Evolutionary conservation across 75 land plant species (phyloP).

Genomic region (Larix kaempferi): DNA sequence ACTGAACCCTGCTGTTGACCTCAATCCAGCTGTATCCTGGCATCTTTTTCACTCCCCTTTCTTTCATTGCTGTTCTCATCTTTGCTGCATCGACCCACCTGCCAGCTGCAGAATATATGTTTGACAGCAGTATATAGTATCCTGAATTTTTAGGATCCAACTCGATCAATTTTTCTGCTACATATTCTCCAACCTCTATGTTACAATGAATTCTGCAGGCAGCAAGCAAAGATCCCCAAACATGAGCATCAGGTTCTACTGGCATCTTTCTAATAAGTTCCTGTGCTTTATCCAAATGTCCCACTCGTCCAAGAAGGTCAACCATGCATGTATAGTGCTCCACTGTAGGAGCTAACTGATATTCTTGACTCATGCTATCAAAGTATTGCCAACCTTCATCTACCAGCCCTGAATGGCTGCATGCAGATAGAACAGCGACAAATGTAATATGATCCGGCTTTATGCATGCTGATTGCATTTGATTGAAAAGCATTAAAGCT

Average conservation of each 20-base stretch:
- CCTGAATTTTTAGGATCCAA: slow-evolving; percentile 2
- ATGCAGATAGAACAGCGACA: slow-evolving; percentile 10
- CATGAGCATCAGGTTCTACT: neutral
- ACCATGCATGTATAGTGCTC: slow-evolving; percentile 16
- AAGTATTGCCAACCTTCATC: slow-evolving; percentile 39
- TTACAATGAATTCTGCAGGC: slow-evolving; percentile 9
- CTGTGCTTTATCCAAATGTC: slow-evolving; percentile 2
- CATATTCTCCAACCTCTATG: slow-evolving; percentile 12
- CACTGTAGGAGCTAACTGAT: neutral
- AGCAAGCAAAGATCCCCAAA: slow-evolving; percentile 12
- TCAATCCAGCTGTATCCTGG: slow-evolving; percentile 14
- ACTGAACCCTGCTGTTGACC: slow-evolving; percentile 6
- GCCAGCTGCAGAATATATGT: slow-evolving; percentile 16
- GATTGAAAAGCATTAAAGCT: slow-evolving; percentile 2
- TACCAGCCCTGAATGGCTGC: slow-evolving; percentile 38
- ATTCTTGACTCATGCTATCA: slow-evolving; percentile 26
- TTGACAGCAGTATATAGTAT: slow-evolving; percentile 16
- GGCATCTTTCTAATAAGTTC: slow-evolving; percentile 7
- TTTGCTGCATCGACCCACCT: neutral
- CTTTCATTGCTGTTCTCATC: neutral
- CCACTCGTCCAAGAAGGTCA: slow-evolving; percentile 20
- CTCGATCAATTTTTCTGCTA: slow-evolving; percentile 1
- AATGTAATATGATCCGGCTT: slow-evolving; percentile 11
- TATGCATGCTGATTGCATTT: slow-evolving; percentile 9
- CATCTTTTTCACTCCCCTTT: neutral